Conservation (phyloP, 495 filamentous ascomycete genomes). For the Tuber indicum region DNA sequence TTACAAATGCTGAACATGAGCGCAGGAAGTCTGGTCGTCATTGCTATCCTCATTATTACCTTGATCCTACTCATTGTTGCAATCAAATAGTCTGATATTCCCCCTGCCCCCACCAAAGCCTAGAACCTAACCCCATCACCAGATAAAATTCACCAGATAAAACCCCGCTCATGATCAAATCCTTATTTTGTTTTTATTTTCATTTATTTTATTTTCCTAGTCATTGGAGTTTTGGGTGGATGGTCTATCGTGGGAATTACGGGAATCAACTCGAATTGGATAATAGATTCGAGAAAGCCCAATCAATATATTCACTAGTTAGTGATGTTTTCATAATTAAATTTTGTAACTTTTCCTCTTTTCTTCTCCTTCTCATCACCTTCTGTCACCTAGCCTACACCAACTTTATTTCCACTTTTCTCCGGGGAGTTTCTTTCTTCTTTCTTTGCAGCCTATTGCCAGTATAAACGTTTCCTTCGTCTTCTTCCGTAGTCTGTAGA, state of each 20-base stretch:
- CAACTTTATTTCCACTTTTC: not conserved
- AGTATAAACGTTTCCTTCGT: not conserved
- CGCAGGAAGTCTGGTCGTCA: constrained; percentile 48
- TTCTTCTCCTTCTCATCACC: not conserved
- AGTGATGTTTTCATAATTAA: constrained; percentile 14
- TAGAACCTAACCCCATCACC: not conserved
- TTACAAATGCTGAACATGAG: not conserved
- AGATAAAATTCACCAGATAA: not conserved
- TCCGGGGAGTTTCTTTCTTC: constrained; percentile 4
- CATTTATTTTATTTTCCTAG: constrained; percentile 15
- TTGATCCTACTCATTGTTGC: constrained; percentile 71
- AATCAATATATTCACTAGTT: not conserved
- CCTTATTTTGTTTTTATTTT: not conserved
- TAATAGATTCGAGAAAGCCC: not conserved
- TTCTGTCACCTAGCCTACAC: not conserved
- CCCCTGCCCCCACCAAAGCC: not conserved
- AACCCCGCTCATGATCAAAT: not conserved
- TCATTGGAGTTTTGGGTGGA: constrained; percentile 36
- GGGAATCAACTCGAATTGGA: not conserved
- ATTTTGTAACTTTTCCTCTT: constrained; percentile 1
- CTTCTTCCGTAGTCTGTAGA: not conserved
- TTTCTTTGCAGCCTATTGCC: not conserved
- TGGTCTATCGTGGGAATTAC: constrained; percentile 14
- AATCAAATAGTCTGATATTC: constrained; percentile 53
- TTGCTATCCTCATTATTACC: constrained; percentile 67